Evolutionary conservation across 495 filamentous ascomycete species (phyloP), one percentile per base, ranked within the genome.

Genomic region (Melanomma pulvis-pyrius): DNA sequence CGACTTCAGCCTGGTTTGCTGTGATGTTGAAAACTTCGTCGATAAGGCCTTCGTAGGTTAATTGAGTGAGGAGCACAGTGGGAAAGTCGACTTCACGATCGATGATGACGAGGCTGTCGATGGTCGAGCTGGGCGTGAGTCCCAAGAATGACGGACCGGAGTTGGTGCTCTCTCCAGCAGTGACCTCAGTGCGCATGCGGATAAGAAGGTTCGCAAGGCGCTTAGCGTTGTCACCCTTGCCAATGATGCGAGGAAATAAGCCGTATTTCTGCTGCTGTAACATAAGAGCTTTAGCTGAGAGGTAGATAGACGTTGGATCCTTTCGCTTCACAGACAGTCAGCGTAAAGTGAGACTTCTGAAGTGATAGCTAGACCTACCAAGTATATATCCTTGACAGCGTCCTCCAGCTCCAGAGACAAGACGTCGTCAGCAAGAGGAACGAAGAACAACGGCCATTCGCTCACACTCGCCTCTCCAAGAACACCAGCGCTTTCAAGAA

Each of bases 1-100:
- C 93, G n/a, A 98, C 85, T 71, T 98, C 93, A 46, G 91, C 88
- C 75, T 96, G 90, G 75, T 93, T 97, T 62, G 88, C 77, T 63
- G 89, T 84, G 63, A 99, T 93, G 51, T 90, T 89, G 66, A 96
- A 96, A 36, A 92, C 84, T 77, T 99, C 96, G 74, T 99, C 96
- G 54, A 99, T 90, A 29, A 99, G 76, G 0, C 96, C 96, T 78
- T 98, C 93, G 72, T 99, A 99, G 9, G 96, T 99, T 44, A 99
- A 81, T 74, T 98, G 96, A 0, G 94, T 98, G 51, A 98, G 85
- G 13, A 99, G 83, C 1, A 88, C 87, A 22, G 94, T 96, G 29
- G 90, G 90, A 77, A 93, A 91, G 73, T 99, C 96, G 51, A 96
- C 88, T 67, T 96, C 92, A 41, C 96, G 89, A 76, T 97, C 96